Base-by-base conservation (phyloP, 2,329 filamentous ascomycete genomes). In the Monosporascus ibericus region DNA sequence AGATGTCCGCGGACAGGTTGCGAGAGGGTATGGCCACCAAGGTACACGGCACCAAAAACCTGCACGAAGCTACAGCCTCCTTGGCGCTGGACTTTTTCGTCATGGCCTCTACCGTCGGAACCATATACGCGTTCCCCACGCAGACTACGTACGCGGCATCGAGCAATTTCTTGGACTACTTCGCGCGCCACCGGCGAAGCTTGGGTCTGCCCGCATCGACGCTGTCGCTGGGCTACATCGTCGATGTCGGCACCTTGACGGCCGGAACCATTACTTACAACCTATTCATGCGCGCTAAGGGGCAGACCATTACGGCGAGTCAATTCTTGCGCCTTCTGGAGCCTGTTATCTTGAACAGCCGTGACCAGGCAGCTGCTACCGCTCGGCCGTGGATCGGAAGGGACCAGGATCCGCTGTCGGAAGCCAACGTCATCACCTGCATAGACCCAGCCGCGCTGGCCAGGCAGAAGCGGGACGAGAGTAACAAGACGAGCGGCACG, bases 361-460 rank as follows among this genome's bases (percentile, higher is more conserved):
- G 5, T 25, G 24, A 25, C 24, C 24, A 25, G 24, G 24, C 6
- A 25, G 24, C 24, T 25, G 24, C 24, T 25, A 25, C 24, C 24
- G 24, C 24, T 25, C 24, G 6, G 24, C 24, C 24, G 24, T 25
- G 24, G 24, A 25, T 6, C 24, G 24, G 24, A 25, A 25, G 24
- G 24, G 37, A 47, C 47, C 24, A 44, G 24, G 52, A 51, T n/a
- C 39, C 46, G 4, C 27, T 54, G 7, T 54, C 49, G 5, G 39
- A 14, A 22, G 22, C 52, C 22, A 49, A 47, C 24, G 48, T 54
- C 17, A 11, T 54, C 24, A 49, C 49, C 5, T 54, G 49, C 40
- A 14, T 54, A 8, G 52, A 54, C 47, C 52, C 52, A 1, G 47
- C 27, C 6, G 46, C 46, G 17, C 37, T 54, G 46, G 52, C 52